Percentiles rank a stretch among this genome's conserved stretches.
Evolutionary conservation across 805 yeast species (phyloP).

Genomic region (Pichia sporocuriosa): DNA sequence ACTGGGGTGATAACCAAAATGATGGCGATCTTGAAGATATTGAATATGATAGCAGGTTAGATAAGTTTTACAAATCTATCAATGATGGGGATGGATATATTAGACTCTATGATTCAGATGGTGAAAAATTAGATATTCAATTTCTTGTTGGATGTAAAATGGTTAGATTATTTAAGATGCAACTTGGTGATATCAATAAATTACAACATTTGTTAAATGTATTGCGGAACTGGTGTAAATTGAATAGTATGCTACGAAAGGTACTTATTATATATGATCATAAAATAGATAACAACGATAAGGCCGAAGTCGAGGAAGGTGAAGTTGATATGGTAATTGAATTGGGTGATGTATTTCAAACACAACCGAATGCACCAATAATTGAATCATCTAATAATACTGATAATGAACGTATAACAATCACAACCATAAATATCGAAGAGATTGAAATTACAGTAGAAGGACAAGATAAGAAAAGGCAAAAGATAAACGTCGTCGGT

Average conservation of each 20-base stretch:
- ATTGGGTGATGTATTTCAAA: no score
- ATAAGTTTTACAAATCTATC: conserved; percentile 16
- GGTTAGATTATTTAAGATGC: conserved; percentile 25
- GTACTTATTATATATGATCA: neutral
- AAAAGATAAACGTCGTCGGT: no score
- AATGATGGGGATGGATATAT: conserved; percentile 12
- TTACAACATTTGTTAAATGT: conserved; percentile 16
- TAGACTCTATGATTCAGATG: neutral
- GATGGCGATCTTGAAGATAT: no score
- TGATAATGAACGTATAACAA: no score
- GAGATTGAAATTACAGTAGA: no score
- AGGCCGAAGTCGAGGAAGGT: no score
- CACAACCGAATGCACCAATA: no score
- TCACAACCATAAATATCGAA: no score
- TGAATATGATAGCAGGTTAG: conserved; percentile 11
- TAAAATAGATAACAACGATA: no score
- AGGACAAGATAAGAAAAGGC: no score
- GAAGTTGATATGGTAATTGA: no score
- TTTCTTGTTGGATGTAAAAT: conserved; percentile 26
- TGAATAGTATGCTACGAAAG: conserved; percentile 22
- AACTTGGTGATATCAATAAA: conserved; percentile 18
- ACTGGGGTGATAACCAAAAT: conserved; percentile 15
- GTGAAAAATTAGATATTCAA: neutral
- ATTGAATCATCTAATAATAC: no score
- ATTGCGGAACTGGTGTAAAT: conserved; percentile 25